A percentile compares a stretch with the other conserved stretches of the same genome.
These are phyloP conservation scores for Candida argentea DNA, from an alignment of 805 yeast genomes.

Conservation along the genomic window DNA sequence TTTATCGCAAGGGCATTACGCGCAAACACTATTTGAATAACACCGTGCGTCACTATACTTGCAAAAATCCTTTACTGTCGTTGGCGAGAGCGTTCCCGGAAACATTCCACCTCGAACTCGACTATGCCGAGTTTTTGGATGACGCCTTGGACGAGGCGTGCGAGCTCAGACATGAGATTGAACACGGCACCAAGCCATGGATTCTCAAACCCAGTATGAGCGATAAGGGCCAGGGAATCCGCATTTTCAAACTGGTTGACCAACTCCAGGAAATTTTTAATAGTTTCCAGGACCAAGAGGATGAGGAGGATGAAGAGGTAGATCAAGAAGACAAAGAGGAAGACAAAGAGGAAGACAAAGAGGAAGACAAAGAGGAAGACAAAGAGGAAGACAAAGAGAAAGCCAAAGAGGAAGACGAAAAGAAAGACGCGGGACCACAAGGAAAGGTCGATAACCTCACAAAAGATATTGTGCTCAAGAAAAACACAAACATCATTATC, in stretches of 20 bases:
- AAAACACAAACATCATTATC: conserved; percentile 59
- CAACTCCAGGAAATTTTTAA: conserved; percentile 80
- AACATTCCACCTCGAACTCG: conserved; percentile 74
- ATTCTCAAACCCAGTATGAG: conserved; percentile 95
- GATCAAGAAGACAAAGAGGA: too few relatives aligned
- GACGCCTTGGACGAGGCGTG: conserved; percentile 89
- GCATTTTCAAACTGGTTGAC: conserved; percentile 67
- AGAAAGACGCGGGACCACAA: too few relatives aligned
- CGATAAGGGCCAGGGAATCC: conserved; percentile 93
- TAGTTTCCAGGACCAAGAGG: conserved; percentile 68
- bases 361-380: too few relatives aligned
- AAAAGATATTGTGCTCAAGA: too few relatives aligned
- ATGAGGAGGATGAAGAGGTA: conserved; percentile 52
- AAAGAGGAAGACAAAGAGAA: conserved; percentile 47
- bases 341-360: too few relatives aligned
- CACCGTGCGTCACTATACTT: conserved; percentile 63
- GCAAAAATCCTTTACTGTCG: conserved; percentile 64
- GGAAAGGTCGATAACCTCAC: too few relatives aligned
- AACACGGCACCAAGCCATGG: conserved; percentile 54
- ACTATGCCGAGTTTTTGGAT: conserved; percentile 91
- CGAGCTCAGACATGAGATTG: conserved; percentile 75
- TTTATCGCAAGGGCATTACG: conserved; percentile 83
- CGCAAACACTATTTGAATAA: conserved; percentile 86
- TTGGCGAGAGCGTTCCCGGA: conserved; percentile 59
- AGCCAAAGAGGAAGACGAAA: too few relatives aligned